Conservation (phyloP, 2,329 filamentous ascomycete species). For the Xylaria sp. region DNA sequence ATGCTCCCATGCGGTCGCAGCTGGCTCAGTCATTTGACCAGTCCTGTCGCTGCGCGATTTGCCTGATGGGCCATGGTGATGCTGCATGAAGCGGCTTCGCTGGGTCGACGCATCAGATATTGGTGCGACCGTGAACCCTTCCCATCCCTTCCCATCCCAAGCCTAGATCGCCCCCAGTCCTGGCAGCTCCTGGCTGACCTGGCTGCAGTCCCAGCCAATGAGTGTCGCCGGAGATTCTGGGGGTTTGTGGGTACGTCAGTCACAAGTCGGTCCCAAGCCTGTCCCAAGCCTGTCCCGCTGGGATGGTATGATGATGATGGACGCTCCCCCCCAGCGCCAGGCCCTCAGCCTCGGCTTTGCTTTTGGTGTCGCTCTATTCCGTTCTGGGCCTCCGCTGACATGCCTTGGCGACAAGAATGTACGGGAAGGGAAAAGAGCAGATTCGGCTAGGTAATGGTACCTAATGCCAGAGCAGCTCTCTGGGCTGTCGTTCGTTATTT, state of each 20-base stretch:
- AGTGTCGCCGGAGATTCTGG: background rate
- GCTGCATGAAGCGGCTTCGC: slow-evolving; percentile 15
- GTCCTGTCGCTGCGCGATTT: slow-evolving; percentile 16
- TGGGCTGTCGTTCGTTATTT: background rate
- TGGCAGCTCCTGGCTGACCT: too few relatives aligned
- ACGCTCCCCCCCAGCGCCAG: slow-evolving; percentile 2
- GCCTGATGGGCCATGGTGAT: slow-evolving; percentile 10
- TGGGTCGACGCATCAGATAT: slow-evolving; percentile 10
- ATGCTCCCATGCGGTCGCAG: slow-evolving; percentile 10
- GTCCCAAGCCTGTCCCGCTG: background rate
- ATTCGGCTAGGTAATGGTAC: slow-evolving; percentile 6
- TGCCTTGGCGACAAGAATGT: slow-evolving; percentile 1
- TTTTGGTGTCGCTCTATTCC: slow-evolving; percentile 17
- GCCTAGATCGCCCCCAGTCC: background rate
- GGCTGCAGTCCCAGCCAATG: background rate
- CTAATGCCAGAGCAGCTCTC: background rate
- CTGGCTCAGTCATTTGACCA: slow-evolving; percentile 17
- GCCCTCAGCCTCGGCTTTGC: slow-evolving; percentile 19
- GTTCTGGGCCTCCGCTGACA: slow-evolving; percentile 13
- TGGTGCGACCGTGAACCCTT: slow-evolving; percentile 7
- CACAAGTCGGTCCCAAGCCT: background rate
- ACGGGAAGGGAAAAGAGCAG: slow-evolving; percentile 2
- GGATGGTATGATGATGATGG: slow-evolving; percentile 3
- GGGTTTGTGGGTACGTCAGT: background rate
- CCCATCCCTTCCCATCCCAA: background rate